Percentiles rank a stretch among this genome's conserved stretches.
phyloP scores from a whole-genome alignment of 345 rosid genomes.

The Triadica sebifera region DNA sequence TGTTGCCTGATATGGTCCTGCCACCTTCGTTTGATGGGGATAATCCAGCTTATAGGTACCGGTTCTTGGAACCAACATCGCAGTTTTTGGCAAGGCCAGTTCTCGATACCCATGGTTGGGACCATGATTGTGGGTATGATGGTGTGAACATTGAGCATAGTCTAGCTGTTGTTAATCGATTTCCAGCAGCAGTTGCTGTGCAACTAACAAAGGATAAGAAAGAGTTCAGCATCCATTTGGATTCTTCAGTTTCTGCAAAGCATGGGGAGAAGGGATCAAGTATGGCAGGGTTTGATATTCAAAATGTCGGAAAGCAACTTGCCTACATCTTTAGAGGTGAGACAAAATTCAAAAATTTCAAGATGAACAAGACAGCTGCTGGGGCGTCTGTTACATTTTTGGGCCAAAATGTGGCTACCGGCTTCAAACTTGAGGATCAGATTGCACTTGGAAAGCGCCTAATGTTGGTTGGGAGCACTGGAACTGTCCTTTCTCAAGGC shows the following conservation, averaged over 20 bases:
- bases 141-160: slow-evolving; percentile 82
- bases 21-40: slow-evolving; percentile 89
- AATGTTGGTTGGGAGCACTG: slow-evolving; percentile 78
- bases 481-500: slow-evolving; percentile 68
- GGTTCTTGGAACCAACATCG: slow-evolving; percentile 81
- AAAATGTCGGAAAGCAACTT: slow-evolving; percentile 88
- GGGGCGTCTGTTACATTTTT: slow-evolving; percentile 78
- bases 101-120: slow-evolving; percentile 93
- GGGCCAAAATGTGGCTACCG: slow-evolving; percentile 83
- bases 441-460: slow-evolving; percentile 71
- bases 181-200: slow-evolving; percentile 72
- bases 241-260: slow-evolving; percentile 77
- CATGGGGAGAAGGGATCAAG: slow-evolving; percentile 79
- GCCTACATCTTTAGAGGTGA: slow-evolving; percentile 83
- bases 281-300: slow-evolving; percentile 97
- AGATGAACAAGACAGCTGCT: slow-evolving; percentile 65
- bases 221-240: slow-evolving; percentile 88
- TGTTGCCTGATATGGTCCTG: slow-evolving; percentile 82
- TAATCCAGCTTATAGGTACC: slow-evolving; percentile 84
- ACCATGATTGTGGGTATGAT: slow-evolving; percentile 96
- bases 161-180: slow-evolving; percentile 55
- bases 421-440: slow-evolving; percentile 87
- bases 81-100: slow-evolving; percentile 90
- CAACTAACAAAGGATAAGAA: slow-evolving; percentile 97
- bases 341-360: slow-evolving; percentile 75